Evolutionary conservation across 2,329 filamentous ascomycete genomes (phyloP), one percentile per base, ranked within the genome.

Genomic region (Leptodontidium sp.): DNA sequence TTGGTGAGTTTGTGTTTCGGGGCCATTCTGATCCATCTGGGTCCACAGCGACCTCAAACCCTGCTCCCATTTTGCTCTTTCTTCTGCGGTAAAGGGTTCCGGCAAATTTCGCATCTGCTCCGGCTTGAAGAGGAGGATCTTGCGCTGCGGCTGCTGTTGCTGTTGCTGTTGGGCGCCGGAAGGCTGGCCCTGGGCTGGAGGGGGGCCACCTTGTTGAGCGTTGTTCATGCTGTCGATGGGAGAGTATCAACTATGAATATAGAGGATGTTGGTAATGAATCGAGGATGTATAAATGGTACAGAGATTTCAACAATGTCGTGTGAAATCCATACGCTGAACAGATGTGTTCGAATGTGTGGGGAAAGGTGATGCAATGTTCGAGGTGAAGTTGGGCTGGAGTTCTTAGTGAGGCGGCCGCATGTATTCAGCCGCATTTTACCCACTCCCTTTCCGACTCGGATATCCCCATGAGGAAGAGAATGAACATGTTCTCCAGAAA

Each of bases 41-140:
- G 70, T 64, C 84, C 87, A 91, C 0, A 90, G 79, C 1, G 79
- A 75, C 11, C 82, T 80, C 0, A 91, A 79, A 0, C 88, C 88
- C 1, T 81, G 78, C 72, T 90, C 87, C 72, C 90, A 91, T 73
- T 88, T 88, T 1, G 73, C 73, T 73, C 86, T 88, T 67, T 91
- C 88, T 1, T 85, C 82, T 0, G 85, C 81, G 32, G 80, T 84
- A 2, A 91, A 78, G 26, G 68, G 65, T 4, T 73, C 69, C 1
- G 77, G 77, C 0, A 79, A 72, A 8, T 65, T 59, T 50, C 76
- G 73, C 76, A 79, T 79, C 59, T 77, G 74, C 65, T 79, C 77
- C 5, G 77, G 76, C 49, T 72, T 73, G 58, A 73, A 78, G 0
- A 77, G 67, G 11, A 65, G 65, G 4, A 72, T 66, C 47, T 70